phyloP scores from a whole-genome alignment of 495 filamentous ascomycete genomes.

The Zalerion maritima region DNA sequence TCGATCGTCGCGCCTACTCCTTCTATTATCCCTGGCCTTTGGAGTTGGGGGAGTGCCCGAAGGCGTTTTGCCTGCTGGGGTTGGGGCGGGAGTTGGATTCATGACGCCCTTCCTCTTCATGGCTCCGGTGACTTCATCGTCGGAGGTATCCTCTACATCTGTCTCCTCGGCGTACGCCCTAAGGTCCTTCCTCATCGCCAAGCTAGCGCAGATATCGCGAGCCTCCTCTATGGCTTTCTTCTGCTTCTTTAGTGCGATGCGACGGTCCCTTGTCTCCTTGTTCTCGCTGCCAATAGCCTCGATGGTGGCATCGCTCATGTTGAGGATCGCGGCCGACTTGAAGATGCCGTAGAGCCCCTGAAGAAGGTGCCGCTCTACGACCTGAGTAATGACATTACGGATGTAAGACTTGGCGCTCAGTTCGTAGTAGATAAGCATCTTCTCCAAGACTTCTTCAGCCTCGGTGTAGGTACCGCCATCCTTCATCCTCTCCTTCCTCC shows the following conservation, averaged over 20 bases:
- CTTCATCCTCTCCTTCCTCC: conserved; percentile 12
- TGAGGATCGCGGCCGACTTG: conserved; percentile 19
- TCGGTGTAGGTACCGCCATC: conserved; percentile 18
- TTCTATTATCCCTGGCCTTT: no score
- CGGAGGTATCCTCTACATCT: no score
- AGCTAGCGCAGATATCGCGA: conserved; percentile 22
- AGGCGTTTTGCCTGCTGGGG: no score
- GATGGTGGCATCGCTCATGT: conserved; percentile 14
- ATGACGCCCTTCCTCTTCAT: no score
- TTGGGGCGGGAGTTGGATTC: no score
- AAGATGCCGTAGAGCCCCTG: conserved; percentile 26
- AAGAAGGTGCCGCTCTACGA: conserved; percentile 20
- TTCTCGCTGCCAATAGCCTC: conserved; percentile 25
- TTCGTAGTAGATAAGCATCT: conserved; percentile 30
- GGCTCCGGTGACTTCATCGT: no score
- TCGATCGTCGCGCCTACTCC: no score
- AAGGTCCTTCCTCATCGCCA: conserved; percentile 26
- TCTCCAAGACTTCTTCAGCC: conserved; percentile 26
- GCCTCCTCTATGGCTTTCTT: conserved; percentile 25
- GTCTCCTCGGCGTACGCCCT: no score
- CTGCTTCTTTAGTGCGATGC: conserved; percentile 16
- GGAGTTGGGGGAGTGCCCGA: no score
- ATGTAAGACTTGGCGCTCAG: conserved; percentile 23
- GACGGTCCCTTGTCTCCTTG: conserved; percentile 20
- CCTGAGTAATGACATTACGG: conserved; percentile 24